A percentile compares a stretch with the other conserved stretches of the same genome.
Conservation (phyloP, 306 rosid genomes). For the Medicago lupulina region DNA sequence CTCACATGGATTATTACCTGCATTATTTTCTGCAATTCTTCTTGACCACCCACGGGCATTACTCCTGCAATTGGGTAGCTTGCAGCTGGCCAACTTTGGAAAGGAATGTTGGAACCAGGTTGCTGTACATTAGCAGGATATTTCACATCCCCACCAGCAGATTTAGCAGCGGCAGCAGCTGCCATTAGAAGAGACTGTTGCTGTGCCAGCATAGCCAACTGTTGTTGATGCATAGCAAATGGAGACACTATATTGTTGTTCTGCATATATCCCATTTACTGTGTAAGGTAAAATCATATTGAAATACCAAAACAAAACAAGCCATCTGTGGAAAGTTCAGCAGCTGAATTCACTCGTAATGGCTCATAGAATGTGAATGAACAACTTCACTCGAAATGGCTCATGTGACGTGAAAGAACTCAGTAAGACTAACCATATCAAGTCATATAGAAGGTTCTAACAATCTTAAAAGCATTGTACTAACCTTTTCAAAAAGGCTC, state of each 20-base stretch:
- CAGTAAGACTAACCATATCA: constrained; percentile 14
- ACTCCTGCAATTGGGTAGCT: constrained; percentile 68
- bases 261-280: constrained; percentile 61
- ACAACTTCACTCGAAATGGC: neutral
- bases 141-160: constrained; percentile 60
- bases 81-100: constrained; percentile 76
- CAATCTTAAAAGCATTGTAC: constrained; percentile 27
- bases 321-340: constrained; percentile 1
- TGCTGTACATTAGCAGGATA: constrained; percentile 52
- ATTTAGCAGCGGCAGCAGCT: constrained; percentile 67
- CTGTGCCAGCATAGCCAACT: constrained; percentile 88
- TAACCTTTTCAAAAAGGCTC: constrained; percentile 98
- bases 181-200: constrained; percentile 88
- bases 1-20: constrained; percentile 58
- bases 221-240: constrained; percentile 87
- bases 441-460: constrained; percentile 21
- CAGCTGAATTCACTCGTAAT: constrained; percentile 5
- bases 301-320: constrained; percentile 26
- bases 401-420: neutral
- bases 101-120: constrained; percentile 58
- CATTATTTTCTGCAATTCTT: constrained; percentile 59
- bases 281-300: constrained; percentile 38
- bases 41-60: constrained; percentile 63
- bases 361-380: too few species aligned
- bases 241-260: constrained; percentile 73